Percentiles rank a stretch among this genome's conserved stretches.
Evolutionary conservation across 2,329 filamentous ascomycete species (phyloP).

Genomic region (Aspergillus bombycis): DNA sequence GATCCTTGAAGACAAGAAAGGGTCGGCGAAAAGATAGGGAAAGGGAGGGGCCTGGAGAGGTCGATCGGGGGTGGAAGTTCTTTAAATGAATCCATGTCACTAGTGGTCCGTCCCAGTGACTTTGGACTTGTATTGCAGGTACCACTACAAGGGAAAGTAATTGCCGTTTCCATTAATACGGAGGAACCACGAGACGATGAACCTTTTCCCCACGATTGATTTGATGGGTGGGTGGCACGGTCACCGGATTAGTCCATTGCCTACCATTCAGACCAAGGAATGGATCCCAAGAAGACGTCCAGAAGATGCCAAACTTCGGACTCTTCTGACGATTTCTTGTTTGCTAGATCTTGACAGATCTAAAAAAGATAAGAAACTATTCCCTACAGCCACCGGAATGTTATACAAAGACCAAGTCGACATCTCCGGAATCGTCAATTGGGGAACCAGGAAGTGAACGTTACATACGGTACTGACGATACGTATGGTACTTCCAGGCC

Average conservation of each 20-base stretch:
- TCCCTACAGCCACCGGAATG: neutral
- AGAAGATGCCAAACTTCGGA: too few relatives aligned
- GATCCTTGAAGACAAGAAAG: neutral
- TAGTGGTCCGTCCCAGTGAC: neutral
- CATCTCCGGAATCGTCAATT: neutral
- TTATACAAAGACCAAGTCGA: neutral
- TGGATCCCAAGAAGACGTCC: too few relatives aligned
- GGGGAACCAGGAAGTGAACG: neutral
- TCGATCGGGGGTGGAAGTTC: neutral
- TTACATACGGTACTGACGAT: neutral
- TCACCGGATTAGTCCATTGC: neutral
- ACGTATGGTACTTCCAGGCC: neutral
- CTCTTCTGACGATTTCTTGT: neutral
- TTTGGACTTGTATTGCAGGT: too few relatives aligned
- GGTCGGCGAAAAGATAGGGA: slow-evolving; percentile 9
- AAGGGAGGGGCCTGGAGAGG: slow-evolving; percentile 2
- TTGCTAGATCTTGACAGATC: neutral
- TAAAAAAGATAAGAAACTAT: neutral
- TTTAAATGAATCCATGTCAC: slow-evolving; percentile 1
- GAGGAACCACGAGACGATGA: neutral
- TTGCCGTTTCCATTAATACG: neutral
- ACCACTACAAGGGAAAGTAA: neutral
- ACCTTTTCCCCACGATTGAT: neutral
- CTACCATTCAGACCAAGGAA: too few relatives aligned
- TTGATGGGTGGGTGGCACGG: neutral